These are phyloP conservation scores for Cairneyella variabilis DNA, from an alignment of 495 filamentous ascomycete genomes.

Conservation along the genomic window DNA sequence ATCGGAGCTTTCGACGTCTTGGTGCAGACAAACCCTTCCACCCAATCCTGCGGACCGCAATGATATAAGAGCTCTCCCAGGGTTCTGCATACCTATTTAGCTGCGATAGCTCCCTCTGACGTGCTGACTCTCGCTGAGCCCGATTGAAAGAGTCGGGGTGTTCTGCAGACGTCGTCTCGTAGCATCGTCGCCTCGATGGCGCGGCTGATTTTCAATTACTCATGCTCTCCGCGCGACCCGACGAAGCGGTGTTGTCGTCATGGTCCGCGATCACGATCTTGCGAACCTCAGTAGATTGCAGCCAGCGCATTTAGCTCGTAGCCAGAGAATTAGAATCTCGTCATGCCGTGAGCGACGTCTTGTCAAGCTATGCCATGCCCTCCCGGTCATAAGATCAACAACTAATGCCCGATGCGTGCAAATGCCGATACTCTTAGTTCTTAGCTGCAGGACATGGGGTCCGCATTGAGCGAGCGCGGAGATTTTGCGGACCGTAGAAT, in stretches of 20 bases:
- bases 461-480: neutral
- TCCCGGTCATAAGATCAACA: neutral
- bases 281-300: neutral
- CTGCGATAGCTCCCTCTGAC: too few relatives aligned
- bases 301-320: neutral
- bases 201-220: too few relatives aligned
- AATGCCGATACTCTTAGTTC: neutral
- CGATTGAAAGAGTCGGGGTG: too few relatives aligned
- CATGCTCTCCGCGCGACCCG: too few relatives aligned
- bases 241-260: neutral
- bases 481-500: neutral
- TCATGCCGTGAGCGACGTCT: neutral
- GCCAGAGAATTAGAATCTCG: neutral
- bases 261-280: neutral
- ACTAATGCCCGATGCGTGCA: neutral
- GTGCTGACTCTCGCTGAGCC: too few relatives aligned
- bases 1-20: too few relatives aligned
- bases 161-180: too few relatives aligned
- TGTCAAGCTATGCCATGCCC: neutral
- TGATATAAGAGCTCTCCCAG: too few relatives aligned
- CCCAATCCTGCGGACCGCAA: too few relatives aligned
- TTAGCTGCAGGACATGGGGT: neutral
- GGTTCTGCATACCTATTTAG: too few relatives aligned
- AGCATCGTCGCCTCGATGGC: too few relatives aligned
- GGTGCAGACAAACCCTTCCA: too few relatives aligned